Conservation (phyloP, 2,329 filamentous ascomycete genomes). For the Knoxdaviesia capensis region DNA sequence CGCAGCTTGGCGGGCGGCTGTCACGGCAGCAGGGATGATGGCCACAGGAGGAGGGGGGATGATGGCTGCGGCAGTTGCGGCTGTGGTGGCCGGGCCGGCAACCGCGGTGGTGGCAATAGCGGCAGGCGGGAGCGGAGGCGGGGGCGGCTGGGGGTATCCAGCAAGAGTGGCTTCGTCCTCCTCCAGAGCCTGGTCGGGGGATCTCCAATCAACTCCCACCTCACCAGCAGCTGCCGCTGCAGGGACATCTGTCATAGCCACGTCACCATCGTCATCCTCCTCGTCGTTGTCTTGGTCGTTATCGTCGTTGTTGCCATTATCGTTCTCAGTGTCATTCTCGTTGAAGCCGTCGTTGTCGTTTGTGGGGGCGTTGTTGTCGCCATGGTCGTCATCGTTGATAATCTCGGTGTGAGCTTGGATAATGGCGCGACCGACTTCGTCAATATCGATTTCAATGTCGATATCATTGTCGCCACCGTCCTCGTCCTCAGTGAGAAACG, state of each 20-base stretch:
- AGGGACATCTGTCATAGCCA: constrained; percentile 37
- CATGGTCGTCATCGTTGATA: too few relatives aligned
- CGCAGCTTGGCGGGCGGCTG: constrained; percentile 20
- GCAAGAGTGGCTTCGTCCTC: constrained; percentile 60
- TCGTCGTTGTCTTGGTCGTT: constrained; percentile 17
- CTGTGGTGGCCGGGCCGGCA: constrained; percentile 17
- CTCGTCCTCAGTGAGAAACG: constrained; percentile 21
- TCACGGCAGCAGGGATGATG: constrained; percentile 11
- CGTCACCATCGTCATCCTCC: constrained; percentile 30
- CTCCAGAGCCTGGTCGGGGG: constrained; percentile 47
- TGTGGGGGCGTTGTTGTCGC: too few relatives aligned
- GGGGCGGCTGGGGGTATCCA: constrained; percentile 47
- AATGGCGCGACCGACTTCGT: too few relatives aligned
- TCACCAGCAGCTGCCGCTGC: constrained; percentile 21
- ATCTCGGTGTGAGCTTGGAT: too few relatives aligned
- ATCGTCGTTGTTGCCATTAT: constrained; percentile 17
- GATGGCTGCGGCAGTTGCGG: constrained; percentile 44
- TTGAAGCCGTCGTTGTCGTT: constrained; percentile 39
- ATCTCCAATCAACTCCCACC: constrained; percentile 28
- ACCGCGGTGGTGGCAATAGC: constrained; percentile 12
- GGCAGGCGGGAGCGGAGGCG: constrained; percentile 35
- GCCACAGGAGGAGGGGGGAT: constrained; percentile 19
- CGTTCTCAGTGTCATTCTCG: constrained; percentile 17
- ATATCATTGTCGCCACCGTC: constrained; percentile 39
- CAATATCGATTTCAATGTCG: too few relatives aligned